These are phyloP conservation scores for Mycocentrospora acerina DNA, from an alignment of 2,329 filamentous ascomycete species.

Conservation along the genomic window DNA sequence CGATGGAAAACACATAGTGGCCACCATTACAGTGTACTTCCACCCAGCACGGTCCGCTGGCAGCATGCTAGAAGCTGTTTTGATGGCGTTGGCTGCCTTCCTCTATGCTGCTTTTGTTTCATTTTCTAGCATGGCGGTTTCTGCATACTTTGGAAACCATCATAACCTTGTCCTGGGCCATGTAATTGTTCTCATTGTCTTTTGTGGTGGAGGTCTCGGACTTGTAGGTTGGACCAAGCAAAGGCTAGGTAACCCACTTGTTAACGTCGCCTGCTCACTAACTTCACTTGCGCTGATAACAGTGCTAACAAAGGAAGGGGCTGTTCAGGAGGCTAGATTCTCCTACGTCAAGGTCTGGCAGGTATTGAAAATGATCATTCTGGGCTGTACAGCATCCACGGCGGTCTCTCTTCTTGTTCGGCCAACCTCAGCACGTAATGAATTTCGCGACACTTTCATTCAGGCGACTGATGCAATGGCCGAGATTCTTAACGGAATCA, in stretches of 20 bases:
- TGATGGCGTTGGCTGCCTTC: conserved; percentile 76
- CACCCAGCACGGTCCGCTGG: conserved; percentile 84
- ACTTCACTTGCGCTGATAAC: conserved; percentile 88
- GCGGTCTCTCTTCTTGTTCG: conserved; percentile 67
- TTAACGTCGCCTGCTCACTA: conserved; percentile 77
- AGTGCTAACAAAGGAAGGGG: conserved; percentile 86
- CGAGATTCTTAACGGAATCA: conserved; percentile 79
- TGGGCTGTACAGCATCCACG: conserved; percentile 58
- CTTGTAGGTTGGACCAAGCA: conserved; percentile 89
- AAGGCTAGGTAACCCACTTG: conserved; percentile 72
- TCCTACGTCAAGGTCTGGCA: conserved; percentile 81
- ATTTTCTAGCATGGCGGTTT: conserved; percentile 84
- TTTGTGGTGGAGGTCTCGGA: conserved; percentile 82
- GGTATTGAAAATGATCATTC: conserved; percentile 55
- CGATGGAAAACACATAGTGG: conserved; percentile 91
- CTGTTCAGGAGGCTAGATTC: conserved; percentile 79
- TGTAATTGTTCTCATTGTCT: conserved; percentile 75
- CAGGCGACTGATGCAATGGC: conserved; percentile 74
- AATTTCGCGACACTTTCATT: conserved; percentile 72
- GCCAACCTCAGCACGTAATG: conserved; percentile 72
- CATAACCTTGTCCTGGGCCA: conserved; percentile 72
- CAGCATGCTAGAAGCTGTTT: conserved; percentile 83
- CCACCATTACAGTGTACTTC: conserved; percentile 92
- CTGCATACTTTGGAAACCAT: conserved; percentile 72
- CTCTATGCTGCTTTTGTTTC: conserved; percentile 75